phyloP scores from a whole-genome alignment of 345 rosid species.

The Pelargonium nanum region DNA sequence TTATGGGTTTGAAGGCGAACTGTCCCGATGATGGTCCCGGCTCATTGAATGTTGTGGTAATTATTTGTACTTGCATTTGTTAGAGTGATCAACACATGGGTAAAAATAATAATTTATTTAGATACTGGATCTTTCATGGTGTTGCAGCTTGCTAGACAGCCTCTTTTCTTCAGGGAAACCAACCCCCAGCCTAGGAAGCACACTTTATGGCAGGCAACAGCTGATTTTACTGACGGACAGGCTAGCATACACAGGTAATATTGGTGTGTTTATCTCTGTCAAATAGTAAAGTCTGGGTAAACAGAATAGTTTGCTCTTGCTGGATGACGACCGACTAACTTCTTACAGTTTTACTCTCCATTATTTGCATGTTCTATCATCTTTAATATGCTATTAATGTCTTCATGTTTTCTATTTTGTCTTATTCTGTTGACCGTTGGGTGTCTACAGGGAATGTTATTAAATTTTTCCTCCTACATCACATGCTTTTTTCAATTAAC shows the following conservation, averaged over 20 bases:
- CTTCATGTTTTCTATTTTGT: background rate
- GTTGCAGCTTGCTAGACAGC: constrained; percentile 61
- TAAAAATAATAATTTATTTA: background rate
- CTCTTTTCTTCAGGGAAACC: constrained; percentile 67
- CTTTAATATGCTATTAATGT: background rate
- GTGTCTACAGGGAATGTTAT: background rate
- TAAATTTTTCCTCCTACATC: background rate
- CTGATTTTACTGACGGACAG: constrained; percentile 62
- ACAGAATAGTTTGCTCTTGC: background rate
- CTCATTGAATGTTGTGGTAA: constrained; percentile 56
- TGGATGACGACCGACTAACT: background rate
- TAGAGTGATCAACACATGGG: background rate
- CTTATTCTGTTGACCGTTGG: background rate
- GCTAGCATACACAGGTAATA: constrained; percentile 52
- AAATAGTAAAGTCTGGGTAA: background rate
- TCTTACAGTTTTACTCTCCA: background rate
- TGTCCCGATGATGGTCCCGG: constrained; percentile 36
- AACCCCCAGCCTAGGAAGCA: constrained; percentile 74
- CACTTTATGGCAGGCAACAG: constrained; percentile 65
- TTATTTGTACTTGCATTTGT: constrained; percentile 4
- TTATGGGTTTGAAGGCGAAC: constrained; percentile 48
- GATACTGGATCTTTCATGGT: constrained; percentile 6
- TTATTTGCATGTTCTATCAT: background rate
- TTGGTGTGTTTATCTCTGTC: constrained; percentile 1
- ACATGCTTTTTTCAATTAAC: background rate